Evolutionary conservation across 2,329 filamentous ascomycete genomes (phyloP).

Genomic region (Nemania diffusa): DNA sequence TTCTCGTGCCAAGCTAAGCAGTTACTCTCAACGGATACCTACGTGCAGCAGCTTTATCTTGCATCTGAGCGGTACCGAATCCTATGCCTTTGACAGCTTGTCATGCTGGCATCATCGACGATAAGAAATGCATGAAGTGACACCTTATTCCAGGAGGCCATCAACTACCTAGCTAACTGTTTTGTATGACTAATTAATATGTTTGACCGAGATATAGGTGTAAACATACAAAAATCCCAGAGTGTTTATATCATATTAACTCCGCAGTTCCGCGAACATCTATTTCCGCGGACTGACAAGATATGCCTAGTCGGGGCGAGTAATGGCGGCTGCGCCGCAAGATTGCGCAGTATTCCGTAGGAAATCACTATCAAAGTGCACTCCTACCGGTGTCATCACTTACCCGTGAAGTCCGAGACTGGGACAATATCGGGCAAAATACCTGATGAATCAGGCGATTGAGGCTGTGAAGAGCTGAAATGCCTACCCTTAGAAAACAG

Average conservation of each 20-base stretch:
- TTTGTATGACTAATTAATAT: background rate
- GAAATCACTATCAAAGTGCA: slow-evolving; percentile 3
- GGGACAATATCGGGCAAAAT: slow-evolving; percentile 25
- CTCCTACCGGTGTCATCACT: slow-evolving; percentile 9
- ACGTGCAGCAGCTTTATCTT: slow-evolving; percentile 34
- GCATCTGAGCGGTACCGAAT: slow-evolving; percentile 26
- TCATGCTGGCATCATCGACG: slow-evolving; percentile 8
- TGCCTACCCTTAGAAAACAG: background rate
- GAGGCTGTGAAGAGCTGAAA: slow-evolving; percentile 15
- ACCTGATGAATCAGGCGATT: slow-evolving; percentile 3
- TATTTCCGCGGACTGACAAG: background rate
- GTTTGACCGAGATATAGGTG: background rate
- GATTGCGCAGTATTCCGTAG: slow-evolving; percentile 23
- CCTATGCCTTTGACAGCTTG: slow-evolving; percentile 11
- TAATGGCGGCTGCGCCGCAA: slow-evolving; percentile 20
- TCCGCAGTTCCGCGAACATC: slow-evolving; percentile 25
- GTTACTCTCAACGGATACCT: slow-evolving; percentile 4
- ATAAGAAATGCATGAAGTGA: slow-evolving; percentile 20
- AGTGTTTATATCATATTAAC: slow-evolving; percentile 16
- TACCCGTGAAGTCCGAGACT: slow-evolving; percentile 18
- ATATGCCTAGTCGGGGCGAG: background rate
- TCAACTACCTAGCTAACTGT: background rate
- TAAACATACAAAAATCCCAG: slow-evolving; percentile 5
- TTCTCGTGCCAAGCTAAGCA: slow-evolving; percentile 30
- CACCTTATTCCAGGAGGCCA: background rate